These are phyloP conservation scores for Vicia sativa DNA, from an alignment of 306 rosid genomes.

Conservation along the genomic window DNA sequence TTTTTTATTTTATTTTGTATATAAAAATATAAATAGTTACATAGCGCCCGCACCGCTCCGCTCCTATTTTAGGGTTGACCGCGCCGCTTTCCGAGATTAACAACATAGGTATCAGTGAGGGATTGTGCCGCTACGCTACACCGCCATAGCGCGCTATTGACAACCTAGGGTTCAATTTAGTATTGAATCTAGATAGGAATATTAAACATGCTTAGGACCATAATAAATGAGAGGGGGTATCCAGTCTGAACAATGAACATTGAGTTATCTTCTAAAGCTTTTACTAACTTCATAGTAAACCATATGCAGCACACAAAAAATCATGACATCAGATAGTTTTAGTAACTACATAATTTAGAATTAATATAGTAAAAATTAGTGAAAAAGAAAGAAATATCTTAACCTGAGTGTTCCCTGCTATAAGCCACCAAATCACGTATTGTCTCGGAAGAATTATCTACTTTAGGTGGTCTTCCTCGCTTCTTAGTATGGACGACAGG, in stretches of 20 bases:
- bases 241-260: neutral
- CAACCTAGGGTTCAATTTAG: neutral
- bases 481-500: slow-evolving; percentile 16
- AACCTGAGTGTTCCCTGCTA: neutral
- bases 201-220: neutral
- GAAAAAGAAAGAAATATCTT: neutral
- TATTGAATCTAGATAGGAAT: neutral
- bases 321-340: neutral
- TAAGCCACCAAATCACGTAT: neutral
- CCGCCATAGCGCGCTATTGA: too few species aligned
- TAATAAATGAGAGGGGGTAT: neutral
- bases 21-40: too few species aligned
- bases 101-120: too few species aligned
- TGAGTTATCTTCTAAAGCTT: neutral
- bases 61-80: too few species aligned
- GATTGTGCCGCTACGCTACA: too few species aligned
- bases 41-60: too few species aligned
- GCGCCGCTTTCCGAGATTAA: too few species aligned
- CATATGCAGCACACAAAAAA: neutral
- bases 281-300: neutral
- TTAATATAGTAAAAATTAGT: neutral
- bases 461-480: slow-evolving; percentile 41
- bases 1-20: too few species aligned
- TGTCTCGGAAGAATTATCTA: neutral
- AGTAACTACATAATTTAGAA: slow-evolving; percentile 3